Evolutionary conservation across 108 stramenopile species (phyloP).

Genomic region (Cyclotella atomus): DNA sequence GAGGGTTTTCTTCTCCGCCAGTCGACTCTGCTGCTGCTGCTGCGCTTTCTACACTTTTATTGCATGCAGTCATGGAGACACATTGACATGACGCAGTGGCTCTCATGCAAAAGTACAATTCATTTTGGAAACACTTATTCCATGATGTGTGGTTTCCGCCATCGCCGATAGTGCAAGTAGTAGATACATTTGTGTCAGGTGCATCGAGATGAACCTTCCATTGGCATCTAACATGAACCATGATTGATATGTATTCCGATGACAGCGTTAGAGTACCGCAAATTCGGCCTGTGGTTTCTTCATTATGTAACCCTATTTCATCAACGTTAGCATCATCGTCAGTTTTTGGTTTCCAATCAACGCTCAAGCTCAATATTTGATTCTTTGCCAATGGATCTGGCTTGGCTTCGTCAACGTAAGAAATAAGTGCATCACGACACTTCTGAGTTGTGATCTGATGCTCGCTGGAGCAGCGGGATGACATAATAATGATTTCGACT

Average conservation of each 20-base stretch:
- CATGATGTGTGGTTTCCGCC: not conserved
- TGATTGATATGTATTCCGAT: slow-evolving; percentile 36
- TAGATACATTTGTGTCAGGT: not conserved
- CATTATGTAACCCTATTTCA: not conserved
- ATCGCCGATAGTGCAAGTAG: not conserved
- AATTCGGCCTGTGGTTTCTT: not conserved
- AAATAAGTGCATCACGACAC: slow-evolving; percentile 47
- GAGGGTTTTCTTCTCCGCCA: not conserved
- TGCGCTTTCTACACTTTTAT: not conserved
- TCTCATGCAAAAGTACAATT: slow-evolving; percentile 17
- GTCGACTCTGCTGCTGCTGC: not conserved
- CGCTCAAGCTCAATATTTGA: slow-evolving; percentile 55
- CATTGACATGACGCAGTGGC: not conserved
- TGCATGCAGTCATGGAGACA: slow-evolving; percentile 6
- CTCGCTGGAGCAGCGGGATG: no score
- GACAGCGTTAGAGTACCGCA: slow-evolving; percentile 33
- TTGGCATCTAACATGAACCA: slow-evolving; percentile 18
- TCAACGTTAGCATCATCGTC: not conserved
- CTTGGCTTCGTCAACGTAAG: slow-evolving; percentile 65
- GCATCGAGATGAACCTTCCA: slow-evolving; percentile 1
- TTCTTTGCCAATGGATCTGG: slow-evolving; percentile 63
- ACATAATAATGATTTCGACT: no score
- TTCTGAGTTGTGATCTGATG: no score
- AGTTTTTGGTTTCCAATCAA: slow-evolving; percentile 52
- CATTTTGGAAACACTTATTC: not conserved